phyloP scores from a whole-genome alignment of 2,329 filamentous ascomycete species.

The Lecanoromycetidae sp. region DNA sequence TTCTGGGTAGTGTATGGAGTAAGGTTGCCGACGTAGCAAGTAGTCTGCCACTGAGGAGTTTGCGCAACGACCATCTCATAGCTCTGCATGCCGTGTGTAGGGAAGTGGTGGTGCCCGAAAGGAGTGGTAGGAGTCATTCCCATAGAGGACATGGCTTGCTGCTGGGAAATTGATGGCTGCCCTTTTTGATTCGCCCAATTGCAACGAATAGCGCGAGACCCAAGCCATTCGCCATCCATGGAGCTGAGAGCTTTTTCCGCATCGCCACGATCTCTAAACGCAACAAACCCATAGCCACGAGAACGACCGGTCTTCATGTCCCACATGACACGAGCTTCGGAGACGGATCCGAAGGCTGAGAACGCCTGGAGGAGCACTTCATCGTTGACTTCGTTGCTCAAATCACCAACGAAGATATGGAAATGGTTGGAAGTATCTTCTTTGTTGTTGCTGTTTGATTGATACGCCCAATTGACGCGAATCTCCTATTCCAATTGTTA shows the following conservation, averaged over 20 bases:
- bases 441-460: constrained; percentile 86
- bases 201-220: constrained; percentile 93
- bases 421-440: constrained; percentile 98
- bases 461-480: constrained; percentile 98
- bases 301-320: constrained; percentile 99
- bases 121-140: constrained; percentile 95
- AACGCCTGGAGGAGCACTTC: constrained; percentile 89
- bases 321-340: constrained; percentile 99
- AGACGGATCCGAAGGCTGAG: constrained; percentile 88
- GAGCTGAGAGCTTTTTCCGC: constrained; percentile 92
- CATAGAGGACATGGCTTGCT: constrained; percentile 93
- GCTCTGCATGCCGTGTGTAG: constrained; percentile 88
- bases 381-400: constrained; percentile 98
- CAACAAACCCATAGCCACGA: constrained; percentile 94
- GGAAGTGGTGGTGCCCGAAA: constrained; percentile 95
- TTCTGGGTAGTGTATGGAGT: constrained; percentile 96
- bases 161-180: constrained; percentile 96
- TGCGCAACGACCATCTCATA: constrained; percentile 95
- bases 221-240: constrained; percentile 99
- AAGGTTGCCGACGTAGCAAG: constrained; percentile 92
- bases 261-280: constrained; percentile 84
- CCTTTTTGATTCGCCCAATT: constrained; percentile 99
- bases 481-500: constrained; percentile 59
- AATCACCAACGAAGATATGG: constrained; percentile 95
- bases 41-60: constrained; percentile 96